phyloP scores from a whole-genome alignment of 306 rosid species.

The Malus sylvestris region DNA sequence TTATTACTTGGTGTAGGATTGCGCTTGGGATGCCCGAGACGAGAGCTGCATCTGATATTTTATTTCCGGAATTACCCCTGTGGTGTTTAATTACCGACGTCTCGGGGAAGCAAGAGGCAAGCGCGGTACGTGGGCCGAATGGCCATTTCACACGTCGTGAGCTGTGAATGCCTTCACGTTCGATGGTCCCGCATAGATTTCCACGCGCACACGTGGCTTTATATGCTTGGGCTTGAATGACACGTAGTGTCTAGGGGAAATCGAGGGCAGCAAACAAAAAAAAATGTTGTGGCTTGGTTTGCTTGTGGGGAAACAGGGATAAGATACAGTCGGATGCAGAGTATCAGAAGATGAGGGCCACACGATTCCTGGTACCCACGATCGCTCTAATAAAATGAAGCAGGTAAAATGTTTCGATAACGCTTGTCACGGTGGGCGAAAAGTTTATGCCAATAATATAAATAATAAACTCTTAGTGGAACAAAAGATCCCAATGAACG shows the following conservation, averaged over 20 bases:
- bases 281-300: neutral
- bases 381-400: neutral
- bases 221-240: neutral
- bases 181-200: neutral
- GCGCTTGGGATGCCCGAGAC: neutral
- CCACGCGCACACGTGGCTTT: neutral
- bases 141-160: neutral
- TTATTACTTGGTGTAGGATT: neutral
- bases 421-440: too few relatives aligned
- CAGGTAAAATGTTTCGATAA: too few relatives aligned
- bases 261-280: neutral
- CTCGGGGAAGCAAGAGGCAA: neutral
- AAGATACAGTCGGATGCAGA: neutral
- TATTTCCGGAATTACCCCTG: slow-evolving; percentile 3
- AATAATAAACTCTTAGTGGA: too few relatives aligned
- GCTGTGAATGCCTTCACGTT: neutral
- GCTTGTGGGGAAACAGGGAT: neutral
- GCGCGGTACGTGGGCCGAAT: neutral
- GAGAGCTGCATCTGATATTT: neutral
- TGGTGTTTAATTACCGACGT: neutral
- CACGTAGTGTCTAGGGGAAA: neutral
- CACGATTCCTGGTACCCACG: neutral
- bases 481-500: too few relatives aligned
- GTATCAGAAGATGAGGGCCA: neutral
- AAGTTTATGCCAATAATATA: too few relatives aligned